Evolutionary conservation across 106 monocot species (phyloP), one percentile per base, ranked within the genome.

Genomic region (Dendrobium officinale): DNA sequence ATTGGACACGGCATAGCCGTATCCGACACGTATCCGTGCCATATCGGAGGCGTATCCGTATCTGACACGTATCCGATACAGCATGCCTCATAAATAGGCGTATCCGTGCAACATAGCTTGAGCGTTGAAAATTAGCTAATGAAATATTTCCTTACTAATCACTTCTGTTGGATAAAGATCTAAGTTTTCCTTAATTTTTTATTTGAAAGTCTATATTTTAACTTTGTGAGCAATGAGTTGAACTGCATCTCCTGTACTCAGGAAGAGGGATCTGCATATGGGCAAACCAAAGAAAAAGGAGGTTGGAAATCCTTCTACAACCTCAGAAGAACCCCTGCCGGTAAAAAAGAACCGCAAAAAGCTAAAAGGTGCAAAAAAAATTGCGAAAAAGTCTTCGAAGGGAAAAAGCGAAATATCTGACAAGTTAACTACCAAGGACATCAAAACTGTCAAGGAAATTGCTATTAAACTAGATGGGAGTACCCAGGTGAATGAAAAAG

Each of bases 301-400:
- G 26, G 67, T 31, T 29, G 47, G 11, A 31, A 68, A 68, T 78
- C 42, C 31, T 15, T 59, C 66, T 19, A 49, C 31, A 78, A 72
- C 26, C 58, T 79, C 86, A n/a, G 61, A 61, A 61, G 4, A 61
- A 20, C 61, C 61, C 4, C 22, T 5, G 61, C 7, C n/a, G 20
- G 77, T 59, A 68, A 76, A 18, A n/a, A 79, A 82, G 77, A 77
- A 13, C n/a, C 68, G 42, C 9, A 77, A 76, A 77, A 6, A 31
- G 22, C 59, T 83, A 80, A 83, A 80, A 74, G 79, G 80, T 77
- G 72, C 55, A 47, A 47, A 26, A 72, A 84, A 76, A 67, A 80
- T 80, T 44, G 11, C n/a, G 7, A 74, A 74, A 74, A 13, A 19
- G 6, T 6, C 42, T 74, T 43, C 74, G 6, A 13, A 44, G 41